Evolutionary conservation across 2,329 filamentous ascomycete species (phyloP), one percentile per base, ranked within the genome.

Genomic region (Coniella lustricola): DNA sequence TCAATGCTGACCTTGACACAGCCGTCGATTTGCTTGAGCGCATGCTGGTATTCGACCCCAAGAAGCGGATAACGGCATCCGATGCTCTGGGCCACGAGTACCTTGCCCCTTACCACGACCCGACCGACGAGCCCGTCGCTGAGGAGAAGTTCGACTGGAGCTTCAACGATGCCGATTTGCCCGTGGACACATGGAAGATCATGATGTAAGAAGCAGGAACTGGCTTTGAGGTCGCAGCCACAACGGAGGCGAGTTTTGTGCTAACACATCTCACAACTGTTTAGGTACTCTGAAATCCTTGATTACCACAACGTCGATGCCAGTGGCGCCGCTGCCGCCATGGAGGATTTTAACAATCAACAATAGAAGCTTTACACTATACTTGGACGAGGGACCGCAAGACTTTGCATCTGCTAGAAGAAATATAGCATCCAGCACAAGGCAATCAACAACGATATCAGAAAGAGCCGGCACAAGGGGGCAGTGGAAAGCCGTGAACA

Each of bases 131-230:
- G 74, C 93, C 93, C 1, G 84, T 90, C 14, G 88, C 93, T 18
- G 88, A 95, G 53, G 90, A 96, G 74, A 96, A 95, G 72, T 98
- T 98, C 61, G 93, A 98, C 66, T 98, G 93, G 93, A 96, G 90
- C 46, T 98, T 98, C 72, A 97, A 97, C 67, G 93, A 98, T 60
- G 93, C 91, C 41, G 93, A 98, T 64, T 74, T 98, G 49, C 91
- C 93, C 1, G 90, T 97, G 44, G 93, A 98, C 64, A 95, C 90
- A n/a, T 98, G 93, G 93, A 98, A 98, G 75, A 96, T 98, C 65
- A 98, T 97, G 93, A 98, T 98, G 93, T 95, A 76, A 64, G 85
- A 67, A 12, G n/a, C 29, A 8, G 18, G 2, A 38, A 7, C 4
- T 17, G 16, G 12, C 10, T n/a, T 16, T 14, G 9, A 5, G 12